Evolutionary conservation across 2,329 filamentous ascomycete species (phyloP), one percentile per base, ranked within the genome.

Genomic region (Ophiostoma pallidulum): DNA sequence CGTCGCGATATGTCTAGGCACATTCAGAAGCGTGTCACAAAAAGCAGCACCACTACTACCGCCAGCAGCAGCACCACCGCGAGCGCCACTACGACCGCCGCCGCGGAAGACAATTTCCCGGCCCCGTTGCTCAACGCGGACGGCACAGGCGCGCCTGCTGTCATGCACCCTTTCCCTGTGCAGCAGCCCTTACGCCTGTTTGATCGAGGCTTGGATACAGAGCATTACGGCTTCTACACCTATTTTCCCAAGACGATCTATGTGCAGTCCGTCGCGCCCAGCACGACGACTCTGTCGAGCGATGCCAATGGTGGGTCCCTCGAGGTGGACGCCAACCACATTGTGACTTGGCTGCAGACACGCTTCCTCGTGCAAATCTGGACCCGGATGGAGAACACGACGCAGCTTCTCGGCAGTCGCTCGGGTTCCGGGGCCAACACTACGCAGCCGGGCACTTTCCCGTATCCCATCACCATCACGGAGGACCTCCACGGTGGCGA

Each of bases 191-290:
- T 97, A 12, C 79, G 86, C 2, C 75, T 97, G 1, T 97, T 82
- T 63, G 87, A 97, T 62, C 84, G 89, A 18, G 89, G 85, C 16
- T 71, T 85, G 24, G 68, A 75, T 2, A 83, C 82, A 0, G 91
- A 97, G 63, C 88, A 95, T 65, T 96, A 94, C 64, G 88, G 87
- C 3, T 96, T 96, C 67, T 96, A 95, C 67, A 86, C 78, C 1
- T 94, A 95, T 70, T 97, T 86, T 64, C 82, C 89, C 65, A 86
- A 89, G 54, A 84, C 83, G 8, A 86, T 94, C 53, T 94, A 91
- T 68, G 72, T 94, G 52, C 79, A 81, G 56, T 80, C 78, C 14
- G 66, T 73, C 10, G 59, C 60, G 13, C 60, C 66, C n/a, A 31
- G 35, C n/a, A 19, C 18, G 61, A 60, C 16, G 16, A 31, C 41